phyloP scores from a whole-genome alignment of 2,329 filamentous ascomycete genomes.

The Huntiella abstrusa region DNA sequence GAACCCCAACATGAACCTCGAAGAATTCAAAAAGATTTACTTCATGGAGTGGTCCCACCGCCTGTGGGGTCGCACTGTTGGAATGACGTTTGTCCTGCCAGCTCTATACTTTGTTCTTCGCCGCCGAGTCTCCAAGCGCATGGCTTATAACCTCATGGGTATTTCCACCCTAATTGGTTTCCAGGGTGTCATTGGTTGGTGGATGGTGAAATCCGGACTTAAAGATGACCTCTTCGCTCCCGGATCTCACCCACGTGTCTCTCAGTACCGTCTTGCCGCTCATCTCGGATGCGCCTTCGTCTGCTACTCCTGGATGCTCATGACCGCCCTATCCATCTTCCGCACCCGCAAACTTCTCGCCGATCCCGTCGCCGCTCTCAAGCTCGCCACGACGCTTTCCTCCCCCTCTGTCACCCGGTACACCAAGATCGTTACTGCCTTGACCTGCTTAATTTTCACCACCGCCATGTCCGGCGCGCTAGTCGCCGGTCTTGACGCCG shows the following conservation, averaged over 20 bases:
- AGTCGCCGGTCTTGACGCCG: constrained; percentile 87
- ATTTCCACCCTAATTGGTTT: constrained; percentile 84
- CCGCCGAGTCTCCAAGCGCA: constrained; percentile 55
- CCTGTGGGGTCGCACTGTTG: constrained; percentile 83
- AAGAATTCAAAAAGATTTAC: constrained; percentile 97
- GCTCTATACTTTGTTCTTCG: constrained; percentile 75
- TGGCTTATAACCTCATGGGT: constrained; percentile 59
- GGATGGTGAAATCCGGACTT: constrained; percentile 96
- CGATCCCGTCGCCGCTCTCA: constrained; percentile 43
- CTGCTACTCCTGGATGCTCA: constrained; percentile 88
- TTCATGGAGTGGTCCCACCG: constrained; percentile 98
- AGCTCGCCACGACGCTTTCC: constrained; percentile 41
- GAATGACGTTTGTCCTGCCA: constrained; percentile 73
- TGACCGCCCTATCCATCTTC: constrained; percentile 70
- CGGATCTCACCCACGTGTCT: constrained; percentile 78
- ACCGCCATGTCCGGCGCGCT: constrained; percentile 89
- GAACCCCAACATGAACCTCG: constrained; percentile 80
- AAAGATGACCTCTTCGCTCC: constrained; percentile 90
- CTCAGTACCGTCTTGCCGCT: constrained; percentile 78
- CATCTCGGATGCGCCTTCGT: constrained; percentile 82
- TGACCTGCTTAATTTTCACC: constrained; percentile 61
- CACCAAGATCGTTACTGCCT: constrained; percentile 49
- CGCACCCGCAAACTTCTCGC: constrained; percentile 55
- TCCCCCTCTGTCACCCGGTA: constrained; percentile 53
- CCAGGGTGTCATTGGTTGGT: constrained; percentile 93